Base-by-base conservation (phyloP, 345 rosid genomes). In the Orychophragmus violaceus region DNA sequence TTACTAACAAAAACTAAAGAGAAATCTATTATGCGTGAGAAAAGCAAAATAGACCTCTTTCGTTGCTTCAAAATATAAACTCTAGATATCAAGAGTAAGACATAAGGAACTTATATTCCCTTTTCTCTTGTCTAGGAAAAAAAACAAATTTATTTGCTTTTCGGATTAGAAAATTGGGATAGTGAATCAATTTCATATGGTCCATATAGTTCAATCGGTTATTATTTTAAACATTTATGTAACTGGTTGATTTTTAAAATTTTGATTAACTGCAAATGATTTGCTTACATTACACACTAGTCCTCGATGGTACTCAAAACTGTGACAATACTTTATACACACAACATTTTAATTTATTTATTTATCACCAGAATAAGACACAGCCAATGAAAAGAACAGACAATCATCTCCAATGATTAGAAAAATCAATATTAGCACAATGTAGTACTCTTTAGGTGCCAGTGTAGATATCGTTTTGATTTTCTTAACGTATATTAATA, bases 31-130 rank as follows among this genome's bases (percentile, higher is more conserved):
- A 57, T 64, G 66, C 36, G 54, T 58, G 54, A 66, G 62, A 73
- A 73, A 66, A 37, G 72, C 62, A 59, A 51, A 59, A 52, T 66
- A 18, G 68, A 50, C 44, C 49, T 50, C 56, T 59, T 59, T 74
- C 14, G 68, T 66, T 74, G 77, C 68, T 74, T 74, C 56, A 66
- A 66, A 60, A 51, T 66, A 42, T 66, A 52, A 73, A 36, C 66
- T 59, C 33, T 51, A 74, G 72, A 66, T 66, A 74, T 41, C 49
- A 66, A 59, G 77, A 66, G 77, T 74, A 66, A 59, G 58, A 59
- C 68, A 59, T 59, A 66, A 59, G 77, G 45, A 66, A 73, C 72
- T 66, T 42, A 66, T 73, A 66, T 73, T 59, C 39, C 39, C 8
- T 54, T 30, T 63, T 56, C 77, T 24, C 25, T 25, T 73, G 59